phyloP scores from a whole-genome alignment of 805 yeast species.

The Brettanomyces bruxellensis region DNA sequence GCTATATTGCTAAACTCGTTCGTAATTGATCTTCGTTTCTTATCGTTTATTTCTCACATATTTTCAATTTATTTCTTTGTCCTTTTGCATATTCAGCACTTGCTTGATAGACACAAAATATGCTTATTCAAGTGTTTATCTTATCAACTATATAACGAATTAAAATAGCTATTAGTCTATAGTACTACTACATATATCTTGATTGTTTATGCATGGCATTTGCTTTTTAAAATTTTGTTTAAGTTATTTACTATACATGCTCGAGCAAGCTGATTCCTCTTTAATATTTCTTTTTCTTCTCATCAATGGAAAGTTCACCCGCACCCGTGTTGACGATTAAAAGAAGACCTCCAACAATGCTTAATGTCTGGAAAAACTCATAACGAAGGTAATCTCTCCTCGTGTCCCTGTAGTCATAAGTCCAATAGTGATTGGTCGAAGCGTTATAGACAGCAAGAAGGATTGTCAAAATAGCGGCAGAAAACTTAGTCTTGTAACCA shows the following conservation, averaged over 20 bases:
- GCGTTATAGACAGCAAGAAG: conserved; percentile 70
- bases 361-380: conserved; percentile 89
- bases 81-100: too few relatives aligned
- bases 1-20: too few relatives aligned
- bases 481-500: conserved; percentile 88
- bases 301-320: conserved; percentile 87
- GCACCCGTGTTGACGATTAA: conserved; percentile 94
- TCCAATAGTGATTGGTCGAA: conserved; percentile 84
- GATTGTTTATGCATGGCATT: too few relatives aligned
- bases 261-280: background rate
- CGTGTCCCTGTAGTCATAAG: conserved; percentile 56
- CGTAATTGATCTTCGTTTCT: too few relatives aligned
- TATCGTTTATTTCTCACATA: too few relatives aligned
- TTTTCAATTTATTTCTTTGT: too few relatives aligned
- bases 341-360: conserved; percentile 89
- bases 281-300: conserved; percentile 64
- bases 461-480: conserved; percentile 64
- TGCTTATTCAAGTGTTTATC: too few relatives aligned
- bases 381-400: conserved; percentile 84
- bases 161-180: too few relatives aligned
- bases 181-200: too few relatives aligned
- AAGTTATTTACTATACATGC: background rate
- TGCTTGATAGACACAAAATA: too few relatives aligned
- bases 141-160: too few relatives aligned
- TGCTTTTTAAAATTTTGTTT: too few relatives aligned